Evolutionary conservation across 495 filamentous ascomycete genomes (phyloP).

Genomic region (Penicillium soppii): DNA sequence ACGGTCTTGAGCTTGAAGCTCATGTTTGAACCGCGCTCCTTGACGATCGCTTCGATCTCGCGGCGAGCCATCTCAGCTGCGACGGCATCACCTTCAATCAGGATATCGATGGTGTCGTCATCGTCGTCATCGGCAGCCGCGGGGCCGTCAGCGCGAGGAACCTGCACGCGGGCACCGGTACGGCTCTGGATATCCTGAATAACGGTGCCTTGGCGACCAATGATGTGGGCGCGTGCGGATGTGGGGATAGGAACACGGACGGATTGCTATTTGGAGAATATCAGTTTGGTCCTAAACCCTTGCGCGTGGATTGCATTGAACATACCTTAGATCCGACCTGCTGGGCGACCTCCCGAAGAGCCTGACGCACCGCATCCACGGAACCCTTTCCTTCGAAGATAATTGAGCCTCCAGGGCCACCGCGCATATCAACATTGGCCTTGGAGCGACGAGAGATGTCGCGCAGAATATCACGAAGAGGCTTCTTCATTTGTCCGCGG

Average conservation of each 20-base stretch:
- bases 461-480: slow-evolving; percentile 74
- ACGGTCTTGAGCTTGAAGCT: slow-evolving; percentile 74
- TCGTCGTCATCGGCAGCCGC: slow-evolving; percentile 63
- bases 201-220: slow-evolving; percentile 85
- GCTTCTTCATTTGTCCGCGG: slow-evolving; percentile 74
- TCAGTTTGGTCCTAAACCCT: background rate
- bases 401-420: slow-evolving; percentile 62
- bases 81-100: slow-evolving; percentile 86
- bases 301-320: background rate
- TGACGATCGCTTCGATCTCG: slow-evolving; percentile 80
- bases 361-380: slow-evolving; percentile 71
- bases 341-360: slow-evolving; percentile 79
- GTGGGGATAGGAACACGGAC: slow-evolving; percentile 76
- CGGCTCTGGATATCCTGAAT: slow-evolving; percentile 84
- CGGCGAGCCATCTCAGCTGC: slow-evolving; percentile 76
- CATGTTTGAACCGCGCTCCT: slow-evolving; percentile 79
- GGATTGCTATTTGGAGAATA: slow-evolving; percentile 54
- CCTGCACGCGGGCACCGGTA: slow-evolving; percentile 81
- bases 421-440: slow-evolving; percentile 73
- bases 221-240: slow-evolving; percentile 79
- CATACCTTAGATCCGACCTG: slow-evolving; percentile 81
- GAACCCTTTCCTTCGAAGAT: slow-evolving; percentile 82
- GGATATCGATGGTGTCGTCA: slow-evolving; percentile 74
- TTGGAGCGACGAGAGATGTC: slow-evolving; percentile 88
- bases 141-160: slow-evolving; percentile 73